phyloP scores from a whole-genome alignment of 768 basidiomycete species.

The Lactarius evosmus region DNA sequence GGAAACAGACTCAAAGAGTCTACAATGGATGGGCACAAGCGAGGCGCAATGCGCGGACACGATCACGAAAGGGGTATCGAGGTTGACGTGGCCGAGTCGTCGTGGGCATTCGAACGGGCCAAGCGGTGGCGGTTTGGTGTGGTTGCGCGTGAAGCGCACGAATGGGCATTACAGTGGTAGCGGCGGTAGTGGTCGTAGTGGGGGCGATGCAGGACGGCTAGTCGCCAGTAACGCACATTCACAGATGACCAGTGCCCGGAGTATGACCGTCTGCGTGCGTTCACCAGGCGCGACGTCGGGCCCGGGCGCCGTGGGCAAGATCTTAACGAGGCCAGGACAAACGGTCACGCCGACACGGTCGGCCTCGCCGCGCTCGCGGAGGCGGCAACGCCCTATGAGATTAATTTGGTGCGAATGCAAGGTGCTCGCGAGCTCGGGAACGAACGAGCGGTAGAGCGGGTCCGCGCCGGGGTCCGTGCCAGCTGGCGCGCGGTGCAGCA shows the following conservation, averaged over 20 bases:
- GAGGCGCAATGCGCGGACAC: no score
- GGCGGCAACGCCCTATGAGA: conserved; percentile 76
- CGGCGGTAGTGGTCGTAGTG: background rate
- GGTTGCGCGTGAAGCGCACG: no score
- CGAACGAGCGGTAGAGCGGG: conserved; percentile 82
- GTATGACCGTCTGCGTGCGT: conserved; percentile 66
- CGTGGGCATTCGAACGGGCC: no score
- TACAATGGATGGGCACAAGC: no score
- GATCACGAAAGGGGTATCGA: no score
- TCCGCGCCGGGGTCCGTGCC: conserved; percentile 50
- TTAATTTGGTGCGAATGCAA: conserved; percentile 77
- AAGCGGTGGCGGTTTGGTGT: no score
- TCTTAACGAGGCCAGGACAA: conserved; percentile 85
- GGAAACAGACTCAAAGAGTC: no score
- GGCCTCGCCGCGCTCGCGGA: conserved; percentile 65
- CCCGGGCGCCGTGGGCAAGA: conserved; percentile 44
- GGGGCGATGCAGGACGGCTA: conserved; percentile 13
- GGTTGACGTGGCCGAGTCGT: no score
- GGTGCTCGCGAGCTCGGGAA: conserved; percentile 73
- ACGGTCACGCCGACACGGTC: conserved; percentile 81
- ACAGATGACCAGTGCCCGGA: conserved; percentile 83
- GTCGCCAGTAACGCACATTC: conserved; percentile 62
- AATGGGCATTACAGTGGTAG: no score
- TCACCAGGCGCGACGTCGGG: conserved; percentile 42
- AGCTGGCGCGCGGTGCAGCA: conserved; percentile 71